Conservation (phyloP, 202 grass and related monocot genomes). For the Musa balbisiana region DNA sequence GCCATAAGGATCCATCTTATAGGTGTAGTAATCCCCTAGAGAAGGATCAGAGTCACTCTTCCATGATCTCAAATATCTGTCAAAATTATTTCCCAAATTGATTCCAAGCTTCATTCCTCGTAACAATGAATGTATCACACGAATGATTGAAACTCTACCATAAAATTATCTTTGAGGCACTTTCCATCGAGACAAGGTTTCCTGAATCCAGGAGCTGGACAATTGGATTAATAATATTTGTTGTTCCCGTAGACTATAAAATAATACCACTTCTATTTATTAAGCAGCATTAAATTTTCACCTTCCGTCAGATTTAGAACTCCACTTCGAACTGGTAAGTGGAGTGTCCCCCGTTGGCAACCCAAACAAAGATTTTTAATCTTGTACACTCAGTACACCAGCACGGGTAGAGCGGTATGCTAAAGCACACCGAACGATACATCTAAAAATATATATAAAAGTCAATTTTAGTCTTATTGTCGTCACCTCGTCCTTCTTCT, state of each 20-base stretch:
- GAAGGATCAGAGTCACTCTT: conserved; percentile 13
- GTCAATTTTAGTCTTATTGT: too few species aligned
- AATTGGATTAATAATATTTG: neutral
- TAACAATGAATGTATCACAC: conserved; percentile 27
- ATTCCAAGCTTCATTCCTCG: conserved; percentile 27
- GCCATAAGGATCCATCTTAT: conserved; percentile 19
- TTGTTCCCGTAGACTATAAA: neutral
- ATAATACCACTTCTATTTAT: neutral
- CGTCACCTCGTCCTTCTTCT: too few species aligned
- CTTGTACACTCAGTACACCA: too few species aligned
- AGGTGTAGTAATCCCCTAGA: conserved; percentile 17
- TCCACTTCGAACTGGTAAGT: neutral
- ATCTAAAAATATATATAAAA: too few species aligned
- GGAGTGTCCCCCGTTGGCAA: neutral
- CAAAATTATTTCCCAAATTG: conserved; percentile 20
- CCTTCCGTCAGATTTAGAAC: neutral
- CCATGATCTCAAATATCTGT: conserved; percentile 25
- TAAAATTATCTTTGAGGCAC: neutral
- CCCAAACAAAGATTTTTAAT: neutral
- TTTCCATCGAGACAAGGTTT: conserved; percentile 25
- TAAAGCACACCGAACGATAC: too few species aligned
- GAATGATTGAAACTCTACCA: conserved; percentile 41
- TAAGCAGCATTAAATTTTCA: neutral
- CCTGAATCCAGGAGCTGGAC: conserved; percentile 31
- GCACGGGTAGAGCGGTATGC: too few species aligned